These are phyloP conservation scores for Trametes villosa DNA, from an alignment of 768 basidiomycete species.

Conservation along the genomic window DNA sequence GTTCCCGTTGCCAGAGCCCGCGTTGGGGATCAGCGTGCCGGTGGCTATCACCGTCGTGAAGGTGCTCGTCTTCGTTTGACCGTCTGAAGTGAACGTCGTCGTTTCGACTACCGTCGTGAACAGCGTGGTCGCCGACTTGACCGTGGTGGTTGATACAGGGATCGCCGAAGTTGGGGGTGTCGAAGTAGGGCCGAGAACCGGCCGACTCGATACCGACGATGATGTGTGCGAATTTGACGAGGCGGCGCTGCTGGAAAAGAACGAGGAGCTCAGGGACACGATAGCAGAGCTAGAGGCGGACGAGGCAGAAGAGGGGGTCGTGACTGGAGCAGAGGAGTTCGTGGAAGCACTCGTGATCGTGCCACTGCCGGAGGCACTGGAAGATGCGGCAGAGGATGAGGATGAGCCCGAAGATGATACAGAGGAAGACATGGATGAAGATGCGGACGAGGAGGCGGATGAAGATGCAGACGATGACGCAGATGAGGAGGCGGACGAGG, in stretches of 20 bases:
- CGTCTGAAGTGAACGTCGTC: conserved; percentile 23
- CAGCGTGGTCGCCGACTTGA: conserved; percentile 5
- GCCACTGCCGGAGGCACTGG: background rate
- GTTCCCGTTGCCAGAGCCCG: conserved; percentile 2
- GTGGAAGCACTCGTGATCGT: background rate
- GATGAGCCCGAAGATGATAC: conserved; percentile 1
- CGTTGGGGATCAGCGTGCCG: conserved; percentile 30
- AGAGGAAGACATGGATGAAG: background rate
- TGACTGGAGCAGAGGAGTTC: background rate
- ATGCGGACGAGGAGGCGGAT: background rate
- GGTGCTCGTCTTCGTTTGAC: conserved; percentile 15
- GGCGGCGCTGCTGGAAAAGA: background rate
- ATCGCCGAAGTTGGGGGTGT: background rate
- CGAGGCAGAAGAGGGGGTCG: no score
- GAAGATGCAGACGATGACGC: background rate
- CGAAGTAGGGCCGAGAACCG: background rate
- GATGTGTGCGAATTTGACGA: background rate
- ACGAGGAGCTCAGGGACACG: background rate
- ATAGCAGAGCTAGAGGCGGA: background rate
- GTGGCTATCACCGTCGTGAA: conserved; percentile 26
- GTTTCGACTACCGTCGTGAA: conserved; percentile 19
- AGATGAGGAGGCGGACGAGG: background rate
- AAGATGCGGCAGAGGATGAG: background rate
- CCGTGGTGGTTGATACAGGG: no score
- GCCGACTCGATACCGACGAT: conserved; percentile 1